Evolutionary conservation across 2,329 filamentous ascomycete genomes (phyloP).

Genomic region (Scedosporium aurantiacum): DNA sequence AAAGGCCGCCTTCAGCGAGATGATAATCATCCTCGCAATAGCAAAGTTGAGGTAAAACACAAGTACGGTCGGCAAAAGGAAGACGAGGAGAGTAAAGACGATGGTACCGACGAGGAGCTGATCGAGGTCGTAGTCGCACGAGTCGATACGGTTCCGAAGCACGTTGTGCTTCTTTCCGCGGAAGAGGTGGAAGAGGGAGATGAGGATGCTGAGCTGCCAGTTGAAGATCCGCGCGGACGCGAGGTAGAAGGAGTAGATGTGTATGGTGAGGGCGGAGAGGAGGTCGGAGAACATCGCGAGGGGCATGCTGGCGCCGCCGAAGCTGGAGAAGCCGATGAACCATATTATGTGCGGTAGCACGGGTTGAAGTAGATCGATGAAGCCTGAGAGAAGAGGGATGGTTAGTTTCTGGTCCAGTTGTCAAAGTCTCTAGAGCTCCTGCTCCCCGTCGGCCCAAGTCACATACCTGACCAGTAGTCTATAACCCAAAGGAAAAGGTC

Average conservation of each 20-base stretch:
- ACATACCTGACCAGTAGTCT: conserved; percentile 84
- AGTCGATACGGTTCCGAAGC: conserved; percentile 92
- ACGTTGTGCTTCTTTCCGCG: conserved; percentile 97
- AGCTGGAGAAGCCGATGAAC: conserved; percentile 87
- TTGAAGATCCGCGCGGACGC: conserved; percentile 95
- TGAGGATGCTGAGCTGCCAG: conserved; percentile 95
- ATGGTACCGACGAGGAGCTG: conserved; percentile 95
- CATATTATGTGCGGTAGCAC: conserved; percentile 78
- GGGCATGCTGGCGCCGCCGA: conserved; percentile 92
- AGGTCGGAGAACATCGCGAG: conserved; percentile 93
- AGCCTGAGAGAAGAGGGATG: conserved; percentile 36
- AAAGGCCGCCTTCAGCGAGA: conserved; percentile 78
- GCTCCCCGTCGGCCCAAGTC: too few species aligned
- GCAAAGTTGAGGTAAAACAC: conserved; percentile 98
- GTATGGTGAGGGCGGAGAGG: conserved; percentile 78
- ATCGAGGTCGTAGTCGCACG: conserved; percentile 96
- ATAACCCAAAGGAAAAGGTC: conserved; percentile 98
- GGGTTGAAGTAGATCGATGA: conserved; percentile 66
- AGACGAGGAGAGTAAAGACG: conserved; percentile 89
- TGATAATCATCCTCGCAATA: conserved; percentile 86
- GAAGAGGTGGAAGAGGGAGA: conserved; percentile 97
- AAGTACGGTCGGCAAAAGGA: conserved; percentile 84
- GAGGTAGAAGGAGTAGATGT: conserved; percentile 97
- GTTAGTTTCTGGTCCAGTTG: background rate
- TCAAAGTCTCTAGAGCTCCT: too few species aligned